Evolutionary conservation across 1,139 yeast genomes (phyloP).

Genomic region (Lodderomyces orthopsilosis): DNA sequence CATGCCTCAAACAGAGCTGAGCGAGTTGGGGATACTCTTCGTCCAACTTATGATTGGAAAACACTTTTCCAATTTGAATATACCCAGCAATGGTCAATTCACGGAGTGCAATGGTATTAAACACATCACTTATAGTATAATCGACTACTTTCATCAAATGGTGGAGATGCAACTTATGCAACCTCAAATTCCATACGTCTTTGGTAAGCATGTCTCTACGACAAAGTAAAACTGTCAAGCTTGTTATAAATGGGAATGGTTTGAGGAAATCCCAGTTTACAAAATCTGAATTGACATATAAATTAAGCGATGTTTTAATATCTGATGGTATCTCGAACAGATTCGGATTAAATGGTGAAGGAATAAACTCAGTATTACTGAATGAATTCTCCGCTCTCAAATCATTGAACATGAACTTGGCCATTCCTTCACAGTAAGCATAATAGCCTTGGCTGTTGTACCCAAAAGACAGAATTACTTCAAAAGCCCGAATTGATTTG

Average conservation of each 20-base stretch:
- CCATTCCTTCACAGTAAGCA: not conserved
- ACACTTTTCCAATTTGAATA: not conserved
- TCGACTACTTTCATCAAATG: not conserved
- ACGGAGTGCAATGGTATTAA: not conserved
- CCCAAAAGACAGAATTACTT: not conserved
- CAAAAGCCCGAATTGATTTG: not conserved
- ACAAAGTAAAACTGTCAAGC: not conserved
- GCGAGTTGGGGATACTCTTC: not conserved
- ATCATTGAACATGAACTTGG: not conserved
- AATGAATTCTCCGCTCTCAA: not conserved
- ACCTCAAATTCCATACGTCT: not conserved
- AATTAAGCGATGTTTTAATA: not conserved
- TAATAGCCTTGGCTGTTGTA: not conserved
- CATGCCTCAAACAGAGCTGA: not conserved
- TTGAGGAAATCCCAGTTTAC: too few relatives aligned
- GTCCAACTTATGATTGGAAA: not conserved
- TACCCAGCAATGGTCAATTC: not conserved
- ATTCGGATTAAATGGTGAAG: not conserved
- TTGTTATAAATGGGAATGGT: not conserved
- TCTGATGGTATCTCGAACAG: not conserved
- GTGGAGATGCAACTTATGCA: not conserved
- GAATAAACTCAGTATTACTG: not conserved
- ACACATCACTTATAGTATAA: not conserved
- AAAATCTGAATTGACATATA: too few relatives aligned
- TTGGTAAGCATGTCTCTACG: too few relatives aligned